These are phyloP conservation scores for Coelastrella sp. DNA, from an alignment of 139 green algal species.

Conservation along the genomic window DNA sequence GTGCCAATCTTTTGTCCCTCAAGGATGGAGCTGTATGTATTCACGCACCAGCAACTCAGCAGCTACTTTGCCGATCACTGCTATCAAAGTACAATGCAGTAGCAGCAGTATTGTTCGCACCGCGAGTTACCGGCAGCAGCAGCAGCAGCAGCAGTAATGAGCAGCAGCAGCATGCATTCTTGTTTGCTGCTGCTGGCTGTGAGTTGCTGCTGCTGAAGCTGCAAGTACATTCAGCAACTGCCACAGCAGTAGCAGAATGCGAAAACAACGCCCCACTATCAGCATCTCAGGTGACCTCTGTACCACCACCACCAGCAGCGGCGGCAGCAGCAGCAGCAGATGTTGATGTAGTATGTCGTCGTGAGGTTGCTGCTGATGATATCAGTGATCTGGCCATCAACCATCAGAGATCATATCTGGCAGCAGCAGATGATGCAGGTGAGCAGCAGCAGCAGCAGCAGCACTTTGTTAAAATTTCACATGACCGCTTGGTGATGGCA, in stretches of 20 bases:
- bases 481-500: too few species aligned
- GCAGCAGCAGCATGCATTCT: too few species aligned
- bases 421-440: constrained; percentile 14
- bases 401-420: background rate
- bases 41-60: background rate
- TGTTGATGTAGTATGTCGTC: background rate
- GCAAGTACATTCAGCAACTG: background rate
- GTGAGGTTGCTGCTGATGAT: constrained; percentile 3
- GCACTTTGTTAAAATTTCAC: too few species aligned
- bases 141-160: constrained; percentile 4
- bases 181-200: background rate
- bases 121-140: background rate
- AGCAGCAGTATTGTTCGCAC: background rate
- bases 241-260: constrained; percentile 12
- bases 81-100: background rate
- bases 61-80: background rate
- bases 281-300: too few species aligned
- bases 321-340: constrained; percentile 14
- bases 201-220: background rate
- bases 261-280: background rate
- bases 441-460: background rate
- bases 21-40: background rate
- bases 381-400: constrained; percentile 24
- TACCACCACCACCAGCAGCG: background rate
- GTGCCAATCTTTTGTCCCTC: too few species aligned